phyloP scores from a whole-genome alignment of 2,329 filamentous ascomycete species.

The Scedosporium dehoogii region DNA sequence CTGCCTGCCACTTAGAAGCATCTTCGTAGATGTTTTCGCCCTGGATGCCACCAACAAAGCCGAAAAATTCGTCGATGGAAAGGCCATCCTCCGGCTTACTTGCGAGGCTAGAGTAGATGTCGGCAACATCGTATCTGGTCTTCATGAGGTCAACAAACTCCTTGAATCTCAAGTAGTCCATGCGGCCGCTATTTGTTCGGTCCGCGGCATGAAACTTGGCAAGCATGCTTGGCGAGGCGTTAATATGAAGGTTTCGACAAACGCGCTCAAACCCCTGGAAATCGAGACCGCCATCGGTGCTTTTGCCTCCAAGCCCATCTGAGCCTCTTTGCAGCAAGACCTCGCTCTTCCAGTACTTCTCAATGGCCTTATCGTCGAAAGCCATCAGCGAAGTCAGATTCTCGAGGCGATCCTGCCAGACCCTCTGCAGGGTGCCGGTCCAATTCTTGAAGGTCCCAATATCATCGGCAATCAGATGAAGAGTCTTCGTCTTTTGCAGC shows the following conservation, averaged over 20 bases:
- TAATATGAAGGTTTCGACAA: constrained; percentile 85
- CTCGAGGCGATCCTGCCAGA: constrained; percentile 78
- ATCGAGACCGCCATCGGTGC: constrained; percentile 51
- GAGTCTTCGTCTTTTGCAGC: constrained; percentile 71
- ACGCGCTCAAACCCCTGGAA: constrained; percentile 70
- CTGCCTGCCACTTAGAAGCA: constrained; percentile 52
- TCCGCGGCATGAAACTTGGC: constrained; percentile 68
- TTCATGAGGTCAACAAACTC: constrained; percentile 77
- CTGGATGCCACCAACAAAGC: constrained; percentile 66
- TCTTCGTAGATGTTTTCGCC: constrained; percentile 60
- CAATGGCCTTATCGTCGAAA: constrained; percentile 73
- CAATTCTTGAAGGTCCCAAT: constrained; percentile 64
- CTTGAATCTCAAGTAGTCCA: constrained; percentile 75
- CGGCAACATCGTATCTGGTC: constrained; percentile 68
- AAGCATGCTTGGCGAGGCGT: constrained; percentile 66
- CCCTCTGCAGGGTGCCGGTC: constrained; percentile 73
- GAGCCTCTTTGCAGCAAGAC: constrained; percentile 60
- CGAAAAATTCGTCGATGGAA: constrained; percentile 61
- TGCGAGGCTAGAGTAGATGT: constrained; percentile 57
- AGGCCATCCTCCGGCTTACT: constrained; percentile 53
- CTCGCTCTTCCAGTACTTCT: constrained; percentile 76
- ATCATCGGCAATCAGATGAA: constrained; percentile 78
- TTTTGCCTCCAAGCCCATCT: constrained; percentile 24
- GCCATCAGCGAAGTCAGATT: constrained; percentile 84
- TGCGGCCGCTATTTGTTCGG: constrained; percentile 47